Evolutionary conservation across 192 early-diverging fungal genomes (phyloP).

Genomic region (Dispira parvispora): DNA sequence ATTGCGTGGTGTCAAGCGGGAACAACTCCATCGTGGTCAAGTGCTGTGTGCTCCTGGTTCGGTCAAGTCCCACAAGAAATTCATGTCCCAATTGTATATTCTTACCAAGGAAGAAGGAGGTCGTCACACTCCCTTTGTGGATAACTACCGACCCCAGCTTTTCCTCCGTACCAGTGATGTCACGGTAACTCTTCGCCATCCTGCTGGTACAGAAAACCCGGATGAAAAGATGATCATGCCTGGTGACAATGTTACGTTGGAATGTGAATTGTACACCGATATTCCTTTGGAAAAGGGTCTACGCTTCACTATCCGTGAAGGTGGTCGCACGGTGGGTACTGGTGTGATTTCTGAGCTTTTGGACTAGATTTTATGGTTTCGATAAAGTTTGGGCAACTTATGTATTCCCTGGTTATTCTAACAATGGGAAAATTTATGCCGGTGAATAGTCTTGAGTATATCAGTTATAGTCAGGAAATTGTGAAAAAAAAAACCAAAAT

Average conservation of each 20-base stretch:
- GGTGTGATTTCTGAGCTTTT: conserved; percentile 68
- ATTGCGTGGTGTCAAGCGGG: conserved; percentile 93
- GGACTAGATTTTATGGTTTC: conserved; percentile 25
- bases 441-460: too few relatives aligned
- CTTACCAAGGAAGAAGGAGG: conserved; percentile 98
- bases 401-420: too few relatives aligned
- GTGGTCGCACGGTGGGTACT: conserved; percentile 93
- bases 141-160: conserved; percentile 95
- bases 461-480: too few relatives aligned
- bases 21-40: conserved; percentile 87
- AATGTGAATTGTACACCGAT: conserved; percentile 62
- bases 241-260: conserved; percentile 85
- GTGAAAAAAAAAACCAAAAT: too few relatives aligned
- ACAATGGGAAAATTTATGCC: too few relatives aligned
- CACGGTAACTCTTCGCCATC: conserved; percentile 66
- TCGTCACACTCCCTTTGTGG: conserved; percentile 90
- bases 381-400: too few relatives aligned
- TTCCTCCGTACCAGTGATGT: conserved; percentile 94
- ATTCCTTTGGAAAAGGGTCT: conserved; percentile 87
- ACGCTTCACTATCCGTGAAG: conserved; percentile 96
- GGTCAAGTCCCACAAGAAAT: conserved; percentile 91
- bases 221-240: conserved; percentile 97
- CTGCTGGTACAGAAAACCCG: conserved; percentile 59
- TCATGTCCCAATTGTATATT: conserved; percentile 81
- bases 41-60: conserved; percentile 83